Base-by-base conservation (phyloP, 2,329 filamentous ascomycete species). In the Thermothelomyces thermophilus region DNA sequence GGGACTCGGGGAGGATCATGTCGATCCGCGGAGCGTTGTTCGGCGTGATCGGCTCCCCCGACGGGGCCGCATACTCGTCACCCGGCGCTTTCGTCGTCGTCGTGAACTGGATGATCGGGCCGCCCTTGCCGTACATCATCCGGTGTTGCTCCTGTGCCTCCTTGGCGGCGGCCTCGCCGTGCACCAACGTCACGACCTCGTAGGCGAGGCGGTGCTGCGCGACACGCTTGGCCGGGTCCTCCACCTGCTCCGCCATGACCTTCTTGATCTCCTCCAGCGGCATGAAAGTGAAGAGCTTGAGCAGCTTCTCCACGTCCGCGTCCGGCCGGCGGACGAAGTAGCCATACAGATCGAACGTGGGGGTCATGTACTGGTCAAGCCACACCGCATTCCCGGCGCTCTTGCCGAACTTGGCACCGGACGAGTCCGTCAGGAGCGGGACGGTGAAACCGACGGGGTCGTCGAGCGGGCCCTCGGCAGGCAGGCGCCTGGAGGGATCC, bases 401-500 rank as follows among this genome's bases (percentile, higher is more conserved):
- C 72, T 98, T 98, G 45, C 93, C 93, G 60, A 97, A 90, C 68
- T 98, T 98, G 63, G 81, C 82, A 16, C 93, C 93, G 0, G 86
- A 80, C 1, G 87, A 75, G 46, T 91, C 90, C 0, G 90, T 95
- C 33, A 98, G 73, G 1, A 98, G 78, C 0, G 93, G 93, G 1
- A 91, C 89, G 0, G 93, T 97, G 58, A 98, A 85, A 7, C 93
- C 93, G 54, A 91, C 79, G 0, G 90, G 88, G 14, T 76, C 74
- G 57, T 80, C 66, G 4, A 72, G 62, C 58, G 71, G 68, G 30
- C 66, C 69, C 1, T 55, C 33, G 22, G 63, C 52, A 14, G 73
- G 70, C 41, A 77, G 64, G 56, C 57, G 65, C 30, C 59, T 36
- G 3, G 60, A 50, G 1, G 71, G 72, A 41, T 78, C 65, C 30